Evolutionary conservation across 805 yeast species (phyloP).

Genomic region (Candida awuae): DNA sequence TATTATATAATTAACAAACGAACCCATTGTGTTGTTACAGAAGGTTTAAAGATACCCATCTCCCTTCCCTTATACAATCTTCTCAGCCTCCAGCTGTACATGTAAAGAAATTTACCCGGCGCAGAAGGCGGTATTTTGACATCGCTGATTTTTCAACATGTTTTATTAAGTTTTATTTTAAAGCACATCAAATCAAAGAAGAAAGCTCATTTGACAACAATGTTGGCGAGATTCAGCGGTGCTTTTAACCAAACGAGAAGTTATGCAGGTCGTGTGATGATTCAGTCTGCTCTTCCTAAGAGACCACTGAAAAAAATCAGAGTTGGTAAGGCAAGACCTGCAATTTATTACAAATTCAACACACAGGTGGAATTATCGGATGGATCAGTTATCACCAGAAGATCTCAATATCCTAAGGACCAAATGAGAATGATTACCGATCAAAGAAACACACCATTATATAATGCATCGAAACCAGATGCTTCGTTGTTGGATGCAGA

Average conservation of each 20-base stretch:
- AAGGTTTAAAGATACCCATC: too few species aligned
- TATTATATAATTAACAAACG: neutral
- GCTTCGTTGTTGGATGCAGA: constrained; percentile 67
- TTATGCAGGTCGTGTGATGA: constrained; percentile 27
- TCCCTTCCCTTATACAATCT: too few species aligned
- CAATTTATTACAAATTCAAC: constrained; percentile 85
- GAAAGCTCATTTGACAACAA: neutral
- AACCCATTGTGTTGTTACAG: constrained; percentile 1
- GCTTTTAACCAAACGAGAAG: constrained; percentile 13
- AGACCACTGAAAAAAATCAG: constrained; percentile 64
- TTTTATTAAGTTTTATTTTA: too few species aligned
- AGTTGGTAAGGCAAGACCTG: constrained; percentile 86
- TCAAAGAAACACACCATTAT: constrained; percentile 75
- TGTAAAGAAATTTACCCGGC: too few species aligned
- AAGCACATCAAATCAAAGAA: too few species aligned
- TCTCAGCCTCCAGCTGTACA: too few species aligned
- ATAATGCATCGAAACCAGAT: constrained; percentile 86
- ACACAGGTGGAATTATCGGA: constrained; percentile 86
- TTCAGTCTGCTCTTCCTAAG: constrained; percentile 25
- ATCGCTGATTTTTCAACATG: constrained; percentile 4
- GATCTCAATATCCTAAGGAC: constrained; percentile 80
- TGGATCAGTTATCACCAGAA: constrained; percentile 80
- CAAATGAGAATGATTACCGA: constrained; percentile 83
- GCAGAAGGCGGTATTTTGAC: too few species aligned
- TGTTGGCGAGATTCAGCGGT: neutral